phyloP scores from a whole-genome alignment of 768 basidiomycete genomes.

The Boletus edulis region DNA sequence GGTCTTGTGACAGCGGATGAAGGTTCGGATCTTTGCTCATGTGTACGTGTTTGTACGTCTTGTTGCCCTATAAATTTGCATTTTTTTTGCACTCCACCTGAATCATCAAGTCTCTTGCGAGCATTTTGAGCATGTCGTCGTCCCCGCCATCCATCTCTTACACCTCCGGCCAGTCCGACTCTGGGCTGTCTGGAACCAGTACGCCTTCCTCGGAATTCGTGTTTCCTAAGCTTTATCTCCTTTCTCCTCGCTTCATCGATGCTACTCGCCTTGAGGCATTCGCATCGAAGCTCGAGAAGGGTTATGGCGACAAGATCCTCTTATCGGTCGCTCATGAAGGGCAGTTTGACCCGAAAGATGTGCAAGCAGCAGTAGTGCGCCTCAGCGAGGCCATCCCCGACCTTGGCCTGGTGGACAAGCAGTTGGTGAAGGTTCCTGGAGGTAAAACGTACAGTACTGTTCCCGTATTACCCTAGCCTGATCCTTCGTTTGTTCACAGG shows the following conservation, averaged over 20 bases:
- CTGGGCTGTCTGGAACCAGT: constrained; percentile 15
- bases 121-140: constrained; percentile 15
- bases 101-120: background rate
- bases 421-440: constrained; percentile 21
- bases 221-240: constrained; percentile 20
- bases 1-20: background rate
- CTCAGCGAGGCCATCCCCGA: constrained; percentile 16
- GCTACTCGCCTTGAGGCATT: constrained; percentile 14
- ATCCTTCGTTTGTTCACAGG: background rate
- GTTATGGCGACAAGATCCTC: constrained; percentile 27
- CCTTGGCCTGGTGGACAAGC: background rate
- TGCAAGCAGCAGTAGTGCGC: constrained; percentile 6
- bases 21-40: background rate
- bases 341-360: constrained; percentile 4
- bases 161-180: constrained; percentile 16
- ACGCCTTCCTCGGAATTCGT: constrained; percentile 27
- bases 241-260: constrained; percentile 19
- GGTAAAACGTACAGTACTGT: constrained; percentile 3
- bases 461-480: background rate
- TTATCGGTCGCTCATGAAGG: constrained; percentile 19
- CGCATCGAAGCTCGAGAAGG: constrained; percentile 22
- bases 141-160: constrained; percentile 7
- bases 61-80: constrained; percentile 24
- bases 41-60: constrained; percentile 27
- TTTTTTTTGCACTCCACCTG: constrained; percentile 5